Evolutionary conservation across 345 rosid genomes (phyloP).

Genomic region (Carallia pectinifolia): DNA sequence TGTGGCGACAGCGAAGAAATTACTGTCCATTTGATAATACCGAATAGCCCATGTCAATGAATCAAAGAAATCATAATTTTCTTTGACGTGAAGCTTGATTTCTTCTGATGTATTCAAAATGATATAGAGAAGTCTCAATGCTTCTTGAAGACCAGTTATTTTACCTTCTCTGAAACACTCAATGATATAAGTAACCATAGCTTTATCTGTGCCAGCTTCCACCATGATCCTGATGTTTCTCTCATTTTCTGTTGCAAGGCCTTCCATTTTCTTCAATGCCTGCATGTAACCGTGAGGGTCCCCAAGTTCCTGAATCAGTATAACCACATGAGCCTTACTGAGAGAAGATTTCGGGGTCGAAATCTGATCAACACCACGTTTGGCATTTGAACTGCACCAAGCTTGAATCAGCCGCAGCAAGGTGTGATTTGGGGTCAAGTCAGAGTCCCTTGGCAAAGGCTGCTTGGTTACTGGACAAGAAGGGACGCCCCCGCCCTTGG

Average conservation of each 20-base stretch:
- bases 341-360: slow-evolving; percentile 33
- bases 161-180: slow-evolving; percentile 22
- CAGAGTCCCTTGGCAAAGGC: slow-evolving; percentile 37
- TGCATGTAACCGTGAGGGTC: neutral
- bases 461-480: slow-evolving; percentile 59
- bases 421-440: slow-evolving; percentile 52
- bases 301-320: slow-evolving; percentile 34
- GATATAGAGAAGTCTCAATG: slow-evolving; percentile 33
- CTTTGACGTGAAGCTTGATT: slow-evolving; percentile 27
- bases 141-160: slow-evolving; percentile 30
- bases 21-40: neutral
- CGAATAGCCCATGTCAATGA: slow-evolving; percentile 39
- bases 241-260: slow-evolving; percentile 30
- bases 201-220: slow-evolving; percentile 33
- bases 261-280: slow-evolving; percentile 36
- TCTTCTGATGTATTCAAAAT: slow-evolving; percentile 33
- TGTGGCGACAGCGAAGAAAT: slow-evolving; percentile 19
- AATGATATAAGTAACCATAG: slow-evolving; percentile 23
- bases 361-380: slow-evolving; percentile 28
- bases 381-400: slow-evolving; percentile 37
- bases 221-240: slow-evolving; percentile 32
- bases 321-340: slow-evolving; percentile 20
- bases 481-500: slow-evolving; percentile 3
- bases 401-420: slow-evolving; percentile 50
- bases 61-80: slow-evolving; percentile 32